Evolutionary conservation across 2,329 filamentous ascomycete species (phyloP), one percentile per base, ranked within the genome.

Genomic region (Fusarium ramigenum): DNA sequence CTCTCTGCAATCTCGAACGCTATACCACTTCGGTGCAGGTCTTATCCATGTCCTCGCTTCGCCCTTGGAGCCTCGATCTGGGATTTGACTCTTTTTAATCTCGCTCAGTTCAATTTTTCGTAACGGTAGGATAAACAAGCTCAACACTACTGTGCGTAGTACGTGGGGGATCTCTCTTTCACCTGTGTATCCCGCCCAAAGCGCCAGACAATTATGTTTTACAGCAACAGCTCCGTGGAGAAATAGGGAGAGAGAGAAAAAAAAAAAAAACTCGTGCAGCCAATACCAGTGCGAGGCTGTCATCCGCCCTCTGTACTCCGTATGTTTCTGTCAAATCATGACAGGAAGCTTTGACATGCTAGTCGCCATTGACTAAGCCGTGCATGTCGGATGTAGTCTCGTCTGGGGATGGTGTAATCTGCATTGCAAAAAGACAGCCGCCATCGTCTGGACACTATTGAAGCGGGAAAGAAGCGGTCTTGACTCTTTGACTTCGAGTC

Each of bases 401-500:
- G 21, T 69, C 69, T 72, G 56, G 69, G 69, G 56, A 72, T 70
- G 66, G 61, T 53, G 66, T n/a, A 49, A 65, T 53, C 66, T 68
- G 32, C 57, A 28, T 60, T 64, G 58, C 57, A 32, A 70, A 70
- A 67, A 72, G 64, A 61, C 70, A 73, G 57, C 64, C 64, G 70
- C 70, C 70, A 66, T 70, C 60, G 69, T 64, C 64, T 59, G n/a
- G n/a, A 46, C 34, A 60, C 64, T 57, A 69, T 37, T 63, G 57
- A 60, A 60, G 54, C n/a, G 52, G 60, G 32, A 60, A 46, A 69
- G 44, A 69, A 37, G 58, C 58, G 66, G 66, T 69, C 64, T 68
- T 67, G 62, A 69, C 57, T 56, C 47, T 50, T 18, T 21, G 40
- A 23, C 18, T 15, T 40, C 23, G 53, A 49, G 50, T 28, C 28